Conservation (phyloP, 202 grass and related monocot genomes). For the Brachypodium distachyon region DNA sequence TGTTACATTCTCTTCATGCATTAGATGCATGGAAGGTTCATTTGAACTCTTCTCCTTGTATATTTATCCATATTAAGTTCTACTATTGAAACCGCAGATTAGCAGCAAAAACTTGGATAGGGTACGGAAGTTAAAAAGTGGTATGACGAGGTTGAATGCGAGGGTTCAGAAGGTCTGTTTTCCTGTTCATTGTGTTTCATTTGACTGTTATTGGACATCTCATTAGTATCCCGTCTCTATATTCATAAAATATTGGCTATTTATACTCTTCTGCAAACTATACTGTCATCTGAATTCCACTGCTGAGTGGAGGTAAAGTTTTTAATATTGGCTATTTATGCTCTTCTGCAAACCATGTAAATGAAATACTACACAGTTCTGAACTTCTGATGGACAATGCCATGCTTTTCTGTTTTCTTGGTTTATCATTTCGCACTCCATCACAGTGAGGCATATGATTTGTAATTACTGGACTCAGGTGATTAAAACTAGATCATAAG, state of each 20-base stretch:
- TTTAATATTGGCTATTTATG: background rate
- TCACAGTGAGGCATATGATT: background rate
- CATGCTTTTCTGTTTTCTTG: background rate
- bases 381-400: background rate
- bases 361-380: background rate
- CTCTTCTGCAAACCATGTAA: too few species aligned
- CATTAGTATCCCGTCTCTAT: background rate
- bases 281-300: background rate
- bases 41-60: background rate
- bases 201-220: background rate
- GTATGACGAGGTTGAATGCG: conserved; percentile 86
- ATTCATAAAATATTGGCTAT: background rate
- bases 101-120: conserved; percentile 95
- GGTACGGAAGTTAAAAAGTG: conserved; percentile 91
- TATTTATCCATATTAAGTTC: conserved; percentile 19
- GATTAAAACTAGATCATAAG: background rate
- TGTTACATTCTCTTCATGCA: conserved; percentile 12
- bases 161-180: conserved; percentile 84
- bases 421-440: background rate
- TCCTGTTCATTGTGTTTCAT: background rate
- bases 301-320: background rate
- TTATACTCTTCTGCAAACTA: background rate
- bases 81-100: conserved; percentile 50
- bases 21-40: background rate
- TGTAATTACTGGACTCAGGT: background rate